Evolutionary conservation across 2,329 filamentous ascomycete species (phyloP).

Genomic region (Colletotrichum tanaceti): DNA sequence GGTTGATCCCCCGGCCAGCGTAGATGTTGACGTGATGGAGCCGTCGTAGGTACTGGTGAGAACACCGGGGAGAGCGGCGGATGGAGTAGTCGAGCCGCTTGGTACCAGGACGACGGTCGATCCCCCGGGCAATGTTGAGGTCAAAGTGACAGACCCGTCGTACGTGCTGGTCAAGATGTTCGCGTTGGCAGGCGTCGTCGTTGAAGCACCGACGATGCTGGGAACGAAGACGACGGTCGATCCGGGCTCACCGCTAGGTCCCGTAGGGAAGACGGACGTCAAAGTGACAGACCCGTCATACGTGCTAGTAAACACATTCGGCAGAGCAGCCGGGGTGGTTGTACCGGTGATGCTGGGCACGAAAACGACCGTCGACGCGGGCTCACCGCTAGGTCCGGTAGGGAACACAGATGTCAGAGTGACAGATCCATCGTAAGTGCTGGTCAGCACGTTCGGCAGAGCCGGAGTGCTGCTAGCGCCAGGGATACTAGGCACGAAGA

Average conservation of each 20-base stretch:
- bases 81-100: not conserved
- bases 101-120: not conserved
- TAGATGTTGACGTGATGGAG: not conserved
- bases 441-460: not conserved
- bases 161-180: constrained; percentile 16
- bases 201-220: not conserved
- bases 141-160: constrained; percentile 17
- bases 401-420: not conserved
- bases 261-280: not conserved
- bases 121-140: constrained; percentile 5
- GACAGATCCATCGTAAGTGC: constrained; percentile 1
- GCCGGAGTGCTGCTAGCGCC: too few species aligned
- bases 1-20: too few species aligned
- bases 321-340: not conserved
- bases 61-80: not conserved
- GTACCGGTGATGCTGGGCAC: not conserved
- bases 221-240: constrained; percentile 4
- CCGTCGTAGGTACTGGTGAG: constrained; percentile 12
- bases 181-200: not conserved
- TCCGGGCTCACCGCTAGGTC: not conserved
- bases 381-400: not conserved
- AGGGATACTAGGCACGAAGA: not conserved
- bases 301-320: constrained; percentile 14
- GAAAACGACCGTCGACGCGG: not conserved
- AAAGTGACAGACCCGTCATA: constrained; percentile 13